phyloP scores from a whole-genome alignment of 129 eudicot genomes.

The Helichrysum umbraculigerum region DNA sequence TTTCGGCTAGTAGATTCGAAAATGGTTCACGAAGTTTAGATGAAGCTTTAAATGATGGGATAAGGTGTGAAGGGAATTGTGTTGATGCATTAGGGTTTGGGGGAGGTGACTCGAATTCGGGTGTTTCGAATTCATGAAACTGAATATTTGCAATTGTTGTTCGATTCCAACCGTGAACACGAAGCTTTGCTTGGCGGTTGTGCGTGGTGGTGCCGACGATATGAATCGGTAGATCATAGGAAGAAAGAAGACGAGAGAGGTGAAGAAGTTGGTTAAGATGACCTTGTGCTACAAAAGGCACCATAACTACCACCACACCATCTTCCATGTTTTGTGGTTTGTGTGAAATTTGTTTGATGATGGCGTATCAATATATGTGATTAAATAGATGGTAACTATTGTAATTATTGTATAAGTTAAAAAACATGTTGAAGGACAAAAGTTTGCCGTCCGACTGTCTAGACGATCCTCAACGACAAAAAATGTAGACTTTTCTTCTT shows the following conservation, averaged over 20 bases:
- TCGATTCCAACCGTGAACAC: constrained; percentile 37
- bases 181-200: constrained; percentile 51
- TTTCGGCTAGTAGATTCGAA: constrained; percentile 16
- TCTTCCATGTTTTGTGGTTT: constrained; percentile 19
- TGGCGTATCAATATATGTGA: too few species aligned
- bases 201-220: constrained; percentile 56
- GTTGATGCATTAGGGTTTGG: constrained; percentile 40
- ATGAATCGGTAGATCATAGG: constrained; percentile 55
- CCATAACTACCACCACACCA: constrained; percentile 18
- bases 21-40: constrained; percentile 44
- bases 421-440: neutral
- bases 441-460: neutral
- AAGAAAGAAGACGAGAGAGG: constrained; percentile 59
- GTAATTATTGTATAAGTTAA: too few species aligned
- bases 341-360: neutral
- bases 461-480: too few species aligned
- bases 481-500: neutral
- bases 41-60: constrained; percentile 39
- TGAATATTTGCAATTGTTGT: neutral
- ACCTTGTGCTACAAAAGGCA: constrained; percentile 42
- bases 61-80: constrained; percentile 48
- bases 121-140: constrained; percentile 16
- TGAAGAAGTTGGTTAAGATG: constrained; percentile 47
- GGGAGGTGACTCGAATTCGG: constrained; percentile 36
- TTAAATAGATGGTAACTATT: too few species aligned